phyloP scores from a whole-genome alignment of 2,329 filamentous ascomycete species.

The Colletotrichum lentis region DNA sequence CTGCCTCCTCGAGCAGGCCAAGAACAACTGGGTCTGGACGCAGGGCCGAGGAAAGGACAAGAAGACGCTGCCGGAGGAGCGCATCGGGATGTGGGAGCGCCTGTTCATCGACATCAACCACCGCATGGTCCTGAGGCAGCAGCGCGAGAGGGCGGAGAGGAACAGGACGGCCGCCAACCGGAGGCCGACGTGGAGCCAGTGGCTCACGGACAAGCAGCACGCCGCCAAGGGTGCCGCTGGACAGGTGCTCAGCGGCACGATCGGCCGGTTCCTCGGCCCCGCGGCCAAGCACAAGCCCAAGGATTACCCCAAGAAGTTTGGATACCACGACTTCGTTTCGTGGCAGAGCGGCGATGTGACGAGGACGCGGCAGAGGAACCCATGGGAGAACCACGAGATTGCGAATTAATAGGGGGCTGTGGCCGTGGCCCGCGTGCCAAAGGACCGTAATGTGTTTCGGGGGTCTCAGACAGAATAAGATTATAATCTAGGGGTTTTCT shows the following conservation, averaged over 20 bases:
- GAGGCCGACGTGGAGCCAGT: neutral
- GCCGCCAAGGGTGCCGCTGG: constrained; percentile 10
- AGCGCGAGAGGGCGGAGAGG: neutral
- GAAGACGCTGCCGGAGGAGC: constrained; percentile 34
- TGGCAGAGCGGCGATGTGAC: constrained; percentile 33
- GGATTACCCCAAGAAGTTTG: constrained; percentile 11
- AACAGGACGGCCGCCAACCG: neutral
- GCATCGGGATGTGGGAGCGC: constrained; percentile 41
- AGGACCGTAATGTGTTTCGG: neutral
- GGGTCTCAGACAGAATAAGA: neutral
- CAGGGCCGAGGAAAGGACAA: neutral
- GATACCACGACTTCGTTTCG: constrained; percentile 36
- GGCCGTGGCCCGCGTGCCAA: too few species aligned
- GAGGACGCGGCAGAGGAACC: neutral
- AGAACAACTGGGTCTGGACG: constrained; percentile 34
- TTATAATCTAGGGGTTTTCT: too few species aligned
- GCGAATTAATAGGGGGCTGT: neutral
- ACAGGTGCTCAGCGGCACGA: neutral
- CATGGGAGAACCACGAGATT: neutral
- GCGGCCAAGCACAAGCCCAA: neutral
- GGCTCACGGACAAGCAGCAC: neutral
- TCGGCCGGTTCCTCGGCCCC: constrained; percentile 10
- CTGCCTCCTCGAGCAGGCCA: constrained; percentile 19
- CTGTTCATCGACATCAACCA: constrained; percentile 38
- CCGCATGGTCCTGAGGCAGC: constrained; percentile 24